These are phyloP conservation scores for Boletus reticulatus DNA, from an alignment of 768 basidiomycete genomes.

Conservation along the genomic window DNA sequence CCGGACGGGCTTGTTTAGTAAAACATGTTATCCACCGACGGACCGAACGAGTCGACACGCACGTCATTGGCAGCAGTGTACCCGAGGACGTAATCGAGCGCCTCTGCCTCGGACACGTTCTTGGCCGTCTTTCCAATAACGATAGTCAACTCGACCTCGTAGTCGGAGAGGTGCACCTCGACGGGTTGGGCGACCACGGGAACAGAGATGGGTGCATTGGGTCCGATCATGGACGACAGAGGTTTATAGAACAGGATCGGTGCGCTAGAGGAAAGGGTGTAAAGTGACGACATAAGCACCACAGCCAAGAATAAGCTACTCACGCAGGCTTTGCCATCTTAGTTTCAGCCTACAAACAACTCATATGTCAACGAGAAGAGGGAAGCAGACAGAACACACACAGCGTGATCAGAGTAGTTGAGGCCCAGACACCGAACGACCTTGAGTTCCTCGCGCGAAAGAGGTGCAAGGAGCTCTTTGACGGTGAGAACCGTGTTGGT, in stretches of 20 bases:
- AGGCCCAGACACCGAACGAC: constrained; percentile 75
- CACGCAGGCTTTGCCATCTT: constrained; percentile 64
- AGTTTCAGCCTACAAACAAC: constrained; percentile 54
- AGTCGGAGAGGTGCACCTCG: constrained; percentile 71
- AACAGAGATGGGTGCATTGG: constrained; percentile 60
- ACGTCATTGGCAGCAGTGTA: constrained; percentile 84
- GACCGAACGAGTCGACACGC: constrained; percentile 6
- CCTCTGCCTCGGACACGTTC: constrained; percentile 76
- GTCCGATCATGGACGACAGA: constrained; percentile 64
- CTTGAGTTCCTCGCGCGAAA: constrained; percentile 64
- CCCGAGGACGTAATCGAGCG: constrained; percentile 81
- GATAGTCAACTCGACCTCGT: constrained; percentile 78
- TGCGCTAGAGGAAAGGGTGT: constrained; percentile 37
- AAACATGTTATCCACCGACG: background rate
- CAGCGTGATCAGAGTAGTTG: constrained; percentile 86
- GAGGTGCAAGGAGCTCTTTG: constrained; percentile 64
- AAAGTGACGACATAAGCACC: background rate
- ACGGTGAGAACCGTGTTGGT: constrained; percentile 66
- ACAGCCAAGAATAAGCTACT: constrained; percentile 16
- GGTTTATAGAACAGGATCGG: constrained; percentile 85
- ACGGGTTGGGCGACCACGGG: constrained; percentile 70
- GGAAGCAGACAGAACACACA: constrained; percentile 26
- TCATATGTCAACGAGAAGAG: background rate
- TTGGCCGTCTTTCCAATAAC: constrained; percentile 82
- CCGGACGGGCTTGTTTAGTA: background rate